Conservation (phyloP, 345 rosid genomes). For the Acer saccharum region DNA sequence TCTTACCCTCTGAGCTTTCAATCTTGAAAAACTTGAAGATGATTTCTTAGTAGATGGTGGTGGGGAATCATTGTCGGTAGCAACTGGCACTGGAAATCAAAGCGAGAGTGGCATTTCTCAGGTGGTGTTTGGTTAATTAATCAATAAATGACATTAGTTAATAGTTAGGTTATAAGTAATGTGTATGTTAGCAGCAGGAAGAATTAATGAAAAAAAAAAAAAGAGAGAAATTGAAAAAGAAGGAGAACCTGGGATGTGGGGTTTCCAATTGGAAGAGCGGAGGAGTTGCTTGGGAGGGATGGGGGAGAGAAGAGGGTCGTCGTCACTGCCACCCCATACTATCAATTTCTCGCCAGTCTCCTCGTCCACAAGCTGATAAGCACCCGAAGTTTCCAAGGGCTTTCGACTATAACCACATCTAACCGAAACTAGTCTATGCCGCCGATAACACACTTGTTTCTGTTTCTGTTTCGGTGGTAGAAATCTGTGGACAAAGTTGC, state of each 20-base stretch:
- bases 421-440: conserved; percentile 16
- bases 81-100: background rate
- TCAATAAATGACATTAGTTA: too few relatives aligned
- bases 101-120: background rate
- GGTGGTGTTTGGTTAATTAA: too few relatives aligned
- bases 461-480: background rate
- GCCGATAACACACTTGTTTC: too few relatives aligned
- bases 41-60: conserved; percentile 19
- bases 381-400: conserved; percentile 44
- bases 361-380: conserved; percentile 40
- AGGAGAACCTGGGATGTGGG: conserved; percentile 17
- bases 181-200: too few relatives aligned
- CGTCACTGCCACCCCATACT: conserved; percentile 40
- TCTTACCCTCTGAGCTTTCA: conserved; percentile 64
- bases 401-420: conserved; percentile 37
- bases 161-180: too few relatives aligned
- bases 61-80: conserved; percentile 17
- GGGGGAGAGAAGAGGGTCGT: conserved; percentile 25
- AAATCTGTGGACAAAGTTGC: background rate
- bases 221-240: too few relatives aligned
- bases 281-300: conserved; percentile 38
- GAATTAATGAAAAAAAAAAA: background rate
- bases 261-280: conserved; percentile 31
- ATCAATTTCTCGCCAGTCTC: conserved; percentile 52
- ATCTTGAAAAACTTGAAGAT: conserved; percentile 47